These are phyloP conservation scores for Ligustrum vulgare DNA, from an alignment of 257 asterid species.

Conservation along the genomic window DNA sequence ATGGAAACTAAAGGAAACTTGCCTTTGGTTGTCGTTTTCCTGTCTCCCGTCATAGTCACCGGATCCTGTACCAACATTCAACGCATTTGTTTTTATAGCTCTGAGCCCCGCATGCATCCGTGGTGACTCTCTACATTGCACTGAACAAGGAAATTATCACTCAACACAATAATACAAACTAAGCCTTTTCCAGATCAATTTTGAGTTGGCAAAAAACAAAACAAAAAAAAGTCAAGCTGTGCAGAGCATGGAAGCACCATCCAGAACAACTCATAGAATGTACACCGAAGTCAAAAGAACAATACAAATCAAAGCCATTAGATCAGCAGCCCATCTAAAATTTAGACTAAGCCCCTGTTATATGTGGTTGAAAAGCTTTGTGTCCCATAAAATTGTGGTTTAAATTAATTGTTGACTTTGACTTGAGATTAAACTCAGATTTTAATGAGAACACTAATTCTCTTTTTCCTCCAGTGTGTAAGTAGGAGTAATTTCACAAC, in stretches of 20 bases:
- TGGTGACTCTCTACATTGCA: conserved; percentile 20
- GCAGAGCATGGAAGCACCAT: neutral
- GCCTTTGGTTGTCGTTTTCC: conserved; percentile 31
- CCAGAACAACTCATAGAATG: neutral
- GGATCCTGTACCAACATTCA: conserved; percentile 44
- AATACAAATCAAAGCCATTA: neutral
- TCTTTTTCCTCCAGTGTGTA: neutral
- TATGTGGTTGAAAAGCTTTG: no score
- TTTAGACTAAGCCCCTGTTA: no score
- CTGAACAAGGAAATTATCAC: conserved; percentile 18
- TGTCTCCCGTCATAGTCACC: conserved; percentile 40
- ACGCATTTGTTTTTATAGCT: conserved; percentile 31
- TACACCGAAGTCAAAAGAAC: neutral
- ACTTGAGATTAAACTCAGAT: no score
- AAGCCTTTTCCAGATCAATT: neutral
- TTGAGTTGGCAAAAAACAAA: neutral
- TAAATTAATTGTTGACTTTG: no score
- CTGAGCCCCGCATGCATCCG: conserved; percentile 17
- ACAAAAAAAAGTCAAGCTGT: neutral
- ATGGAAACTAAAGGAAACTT: conserved; percentile 9
- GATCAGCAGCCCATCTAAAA: neutral
- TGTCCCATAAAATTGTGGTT: no score
- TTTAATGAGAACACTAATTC: no score
- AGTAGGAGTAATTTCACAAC: neutral
- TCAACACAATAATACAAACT: neutral